Evolutionary conservation across 2,329 filamentous ascomycete genomes (phyloP).

Genomic region (Penicillium fuscoglaucum): DNA sequence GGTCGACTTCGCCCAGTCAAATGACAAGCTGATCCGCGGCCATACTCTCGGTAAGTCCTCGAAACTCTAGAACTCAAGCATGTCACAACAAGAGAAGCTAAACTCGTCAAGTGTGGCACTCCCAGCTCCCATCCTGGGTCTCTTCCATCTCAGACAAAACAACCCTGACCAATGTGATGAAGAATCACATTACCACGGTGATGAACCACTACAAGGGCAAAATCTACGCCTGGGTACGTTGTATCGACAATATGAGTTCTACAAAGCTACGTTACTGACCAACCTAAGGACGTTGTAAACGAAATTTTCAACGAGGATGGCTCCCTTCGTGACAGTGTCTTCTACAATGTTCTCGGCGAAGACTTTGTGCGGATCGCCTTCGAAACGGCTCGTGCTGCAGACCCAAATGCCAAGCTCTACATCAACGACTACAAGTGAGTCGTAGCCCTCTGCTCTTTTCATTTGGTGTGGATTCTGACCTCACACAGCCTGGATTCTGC

Average conservation of each 20-base stretch:
- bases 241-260: not conserved
- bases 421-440: slow-evolving; percentile 66
- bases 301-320: slow-evolving; percentile 55
- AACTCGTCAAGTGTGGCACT: slow-evolving; percentile 38
- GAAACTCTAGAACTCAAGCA: slow-evolving; percentile 39
- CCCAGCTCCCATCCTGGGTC: slow-evolving; percentile 34
- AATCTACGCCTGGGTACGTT: slow-evolving; percentile 39
- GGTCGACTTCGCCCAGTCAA: slow-evolving; percentile 41
- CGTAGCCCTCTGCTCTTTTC: not conserved
- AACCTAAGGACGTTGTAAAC: slow-evolving; percentile 32
- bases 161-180: slow-evolving; percentile 55
- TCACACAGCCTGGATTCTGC: slow-evolving; percentile 64
- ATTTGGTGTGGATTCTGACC: not conserved
- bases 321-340: slow-evolving; percentile 60
- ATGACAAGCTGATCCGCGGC: slow-evolving; percentile 56
- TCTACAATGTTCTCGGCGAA: slow-evolving; percentile 68
- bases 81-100: not conserved
- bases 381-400: slow-evolving; percentile 64
- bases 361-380: slow-evolving; percentile 70
- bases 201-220: slow-evolving; percentile 38
- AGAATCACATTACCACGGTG: slow-evolving; percentile 43
- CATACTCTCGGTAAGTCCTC: slow-evolving; percentile 55
- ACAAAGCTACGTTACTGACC: not conserved
- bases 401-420: slow-evolving; percentile 68
- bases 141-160: slow-evolving; percentile 54